Evolutionary conservation across 345 rosid species (phyloP), one percentile per base, ranked within the genome.

Genomic region (Abelmoschus esculentus): DNA sequence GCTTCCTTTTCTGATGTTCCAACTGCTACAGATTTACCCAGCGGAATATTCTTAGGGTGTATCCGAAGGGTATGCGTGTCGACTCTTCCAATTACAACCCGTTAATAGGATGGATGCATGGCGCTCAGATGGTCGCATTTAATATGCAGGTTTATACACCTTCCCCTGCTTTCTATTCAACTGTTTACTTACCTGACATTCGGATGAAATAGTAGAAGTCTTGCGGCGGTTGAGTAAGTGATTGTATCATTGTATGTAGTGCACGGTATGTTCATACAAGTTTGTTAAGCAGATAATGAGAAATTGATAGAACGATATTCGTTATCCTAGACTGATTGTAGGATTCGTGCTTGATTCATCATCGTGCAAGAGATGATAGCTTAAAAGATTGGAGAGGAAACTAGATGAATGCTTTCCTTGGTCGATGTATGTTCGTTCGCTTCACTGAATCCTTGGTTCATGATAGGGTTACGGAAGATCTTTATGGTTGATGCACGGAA

Each of bases 101-200:
- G 0, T 76, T 93, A 0, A 82, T 89, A 67, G 98, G 86, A 3
- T 93, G 98, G 98, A 89, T 84, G 71, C 97, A 91, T 77, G 98
- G 98, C 54, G 97, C 98, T 84, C 98, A 93, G 78, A 93, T 93
- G 98, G 97, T 93, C 66, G 98, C 98, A 63, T 93, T 93, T 72
- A 93, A 93, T 69, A 93, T 93, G 98, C 97, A 93, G 98, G 96
- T 86, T 28, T 53, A 53, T 8, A 1, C 54, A 52, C 53, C 5
- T 49, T 53, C 59, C 31, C 31, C 13, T 19, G 5, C 17, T 14
- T 19, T 55, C 22, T n/a, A 6, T 53, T 38, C 47, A 6, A 6
- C 14, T 46, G n/a, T 12, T 46, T 11, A 12, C 12, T 3, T 14
- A 13, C 0, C 8, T 5, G 14, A 46, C 15, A 9, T 46, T 46